Percentiles rank a stretch among this genome's conserved stretches.
Conservation (phyloP, 2,329 filamentous ascomycete genomes). For the Fusarium devonianum region DNA sequence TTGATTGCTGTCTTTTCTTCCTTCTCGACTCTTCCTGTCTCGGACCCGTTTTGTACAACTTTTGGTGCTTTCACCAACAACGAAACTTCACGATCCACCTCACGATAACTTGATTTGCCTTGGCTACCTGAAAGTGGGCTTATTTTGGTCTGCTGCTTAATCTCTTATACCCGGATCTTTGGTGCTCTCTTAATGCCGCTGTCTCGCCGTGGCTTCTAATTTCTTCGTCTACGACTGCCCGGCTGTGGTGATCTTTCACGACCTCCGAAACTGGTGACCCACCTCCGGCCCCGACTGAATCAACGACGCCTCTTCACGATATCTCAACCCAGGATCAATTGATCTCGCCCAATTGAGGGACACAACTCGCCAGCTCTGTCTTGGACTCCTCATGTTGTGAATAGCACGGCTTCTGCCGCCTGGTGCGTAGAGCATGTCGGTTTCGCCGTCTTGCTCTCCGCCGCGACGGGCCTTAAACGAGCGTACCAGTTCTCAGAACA, state of each 20-base stretch:
- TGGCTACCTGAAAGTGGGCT: slow-evolving; percentile 25
- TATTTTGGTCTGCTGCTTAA: slow-evolving; percentile 10
- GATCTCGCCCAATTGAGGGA: slow-evolving; percentile 19
- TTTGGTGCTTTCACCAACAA: slow-evolving; percentile 22
- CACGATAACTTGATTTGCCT: slow-evolving; percentile 24
- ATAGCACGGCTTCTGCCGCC: slow-evolving; percentile 29
- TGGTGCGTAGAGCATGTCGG: slow-evolving; percentile 46
- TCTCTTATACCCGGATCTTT: slow-evolving; percentile 7
- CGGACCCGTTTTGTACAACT: slow-evolving; percentile 20
- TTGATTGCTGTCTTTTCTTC: slow-evolving; percentile 20
- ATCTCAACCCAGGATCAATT: slow-evolving; percentile 13
- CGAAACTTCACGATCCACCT: slow-evolving; percentile 30
- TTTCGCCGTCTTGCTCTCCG: slow-evolving; percentile 42
- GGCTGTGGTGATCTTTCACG: slow-evolving; percentile 12
- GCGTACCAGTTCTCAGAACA: slow-evolving; percentile 41
- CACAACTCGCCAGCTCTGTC: slow-evolving; percentile 11
- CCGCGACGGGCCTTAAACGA: slow-evolving; percentile 42
- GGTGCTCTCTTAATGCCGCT: slow-evolving; percentile 26
- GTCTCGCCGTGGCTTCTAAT: slow-evolving; percentile 23
- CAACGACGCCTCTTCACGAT: slow-evolving; percentile 12
- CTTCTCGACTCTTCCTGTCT: slow-evolving; percentile 23
- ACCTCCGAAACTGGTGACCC: slow-evolving; percentile 28
- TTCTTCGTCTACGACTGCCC: slow-evolving; percentile 14
- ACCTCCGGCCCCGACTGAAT: slow-evolving; percentile 24
- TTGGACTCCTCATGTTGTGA: slow-evolving; percentile 33